phyloP scores from a whole-genome alignment of 2,329 filamentous ascomycete species.

The Alternaria angustiovoidea region DNA sequence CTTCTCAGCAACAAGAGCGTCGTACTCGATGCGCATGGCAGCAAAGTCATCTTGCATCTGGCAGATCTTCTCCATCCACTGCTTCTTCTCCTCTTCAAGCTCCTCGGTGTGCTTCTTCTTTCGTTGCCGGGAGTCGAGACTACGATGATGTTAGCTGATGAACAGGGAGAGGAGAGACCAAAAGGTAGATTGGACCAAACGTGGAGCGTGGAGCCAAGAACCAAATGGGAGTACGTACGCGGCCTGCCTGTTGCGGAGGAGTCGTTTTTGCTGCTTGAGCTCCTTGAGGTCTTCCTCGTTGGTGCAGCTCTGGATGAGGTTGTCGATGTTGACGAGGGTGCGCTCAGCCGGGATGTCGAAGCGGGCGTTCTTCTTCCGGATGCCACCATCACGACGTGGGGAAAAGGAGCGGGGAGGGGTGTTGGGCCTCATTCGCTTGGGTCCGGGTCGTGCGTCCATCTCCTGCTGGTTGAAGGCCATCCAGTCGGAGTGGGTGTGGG shows the following conservation, averaged over 20 bases:
- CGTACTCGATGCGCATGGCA: constrained; percentile 69
- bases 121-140: constrained; percentile 92
- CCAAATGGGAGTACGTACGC: constrained; percentile 71
- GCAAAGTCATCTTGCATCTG: constrained; percentile 80
- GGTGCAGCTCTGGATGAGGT: constrained; percentile 84
- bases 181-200: constrained; percentile 41
- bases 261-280: constrained; percentile 95
- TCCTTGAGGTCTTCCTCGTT: constrained; percentile 96
- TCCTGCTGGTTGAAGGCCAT: constrained; percentile 61
- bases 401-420: constrained; percentile 79
- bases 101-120: constrained; percentile 99
- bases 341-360: constrained; percentile 96
- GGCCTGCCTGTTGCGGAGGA: constrained; percentile 94
- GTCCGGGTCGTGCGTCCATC: constrained; percentile 58
- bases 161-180: constrained; percentile 40
- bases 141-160: constrained; percentile 56
- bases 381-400: constrained; percentile 81
- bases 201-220: constrained; percentile 47
- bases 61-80: constrained; percentile 77
- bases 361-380: constrained; percentile 98
- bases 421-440: constrained; percentile 68
- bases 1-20: constrained; percentile 59
- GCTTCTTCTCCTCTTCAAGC: constrained; percentile 96
- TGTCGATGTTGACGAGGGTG: constrained; percentile 93
- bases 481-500: constrained; percentile 68